Conservation (phyloP, 139 green algal species). For the Nannochloris sp. region DNA sequence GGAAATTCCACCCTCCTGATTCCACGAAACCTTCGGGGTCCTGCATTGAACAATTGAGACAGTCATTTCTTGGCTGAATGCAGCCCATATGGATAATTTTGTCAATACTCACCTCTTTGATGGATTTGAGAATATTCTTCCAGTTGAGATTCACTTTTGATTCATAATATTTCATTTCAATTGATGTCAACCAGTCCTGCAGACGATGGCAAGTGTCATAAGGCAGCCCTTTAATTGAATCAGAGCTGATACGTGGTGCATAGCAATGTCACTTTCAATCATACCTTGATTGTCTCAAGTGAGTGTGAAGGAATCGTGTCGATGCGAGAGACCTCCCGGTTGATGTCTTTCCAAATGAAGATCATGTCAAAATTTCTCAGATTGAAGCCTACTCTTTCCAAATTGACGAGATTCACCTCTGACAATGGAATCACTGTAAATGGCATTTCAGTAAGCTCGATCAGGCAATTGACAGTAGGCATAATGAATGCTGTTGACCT, state of each 20-base stretch:
- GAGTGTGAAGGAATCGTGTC: slow-evolving; percentile 79
- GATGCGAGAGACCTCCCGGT: slow-evolving; percentile 64
- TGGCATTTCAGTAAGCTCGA: slow-evolving; percentile 92
- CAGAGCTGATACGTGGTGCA: no score
- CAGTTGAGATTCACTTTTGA: slow-evolving; percentile 95
- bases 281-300: slow-evolving; percentile 85
- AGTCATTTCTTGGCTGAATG: background rate
- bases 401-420: slow-evolving; percentile 92
- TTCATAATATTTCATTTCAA: slow-evolving; percentile 97
- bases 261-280: background rate
- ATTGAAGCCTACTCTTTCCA: slow-evolving; percentile 97
- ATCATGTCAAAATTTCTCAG: slow-evolving; percentile 98
- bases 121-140: slow-evolving; percentile 95
- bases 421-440: slow-evolving; percentile 78
- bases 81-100: background rate
- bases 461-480: slow-evolving; percentile 94
- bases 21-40: slow-evolving; percentile 86
- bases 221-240: slow-evolving; percentile 17
- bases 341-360: slow-evolving; percentile 93
- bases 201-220: background rate
- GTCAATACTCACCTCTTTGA: slow-evolving; percentile 38
- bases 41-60: slow-evolving; percentile 8
- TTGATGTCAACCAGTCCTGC: slow-evolving; percentile 67
- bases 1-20: slow-evolving; percentile 91
- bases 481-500: slow-evolving; percentile 70